Conservation (phyloP, 1,284 basidiomycete genomes). For the Pseudozyma pruni region DNA sequence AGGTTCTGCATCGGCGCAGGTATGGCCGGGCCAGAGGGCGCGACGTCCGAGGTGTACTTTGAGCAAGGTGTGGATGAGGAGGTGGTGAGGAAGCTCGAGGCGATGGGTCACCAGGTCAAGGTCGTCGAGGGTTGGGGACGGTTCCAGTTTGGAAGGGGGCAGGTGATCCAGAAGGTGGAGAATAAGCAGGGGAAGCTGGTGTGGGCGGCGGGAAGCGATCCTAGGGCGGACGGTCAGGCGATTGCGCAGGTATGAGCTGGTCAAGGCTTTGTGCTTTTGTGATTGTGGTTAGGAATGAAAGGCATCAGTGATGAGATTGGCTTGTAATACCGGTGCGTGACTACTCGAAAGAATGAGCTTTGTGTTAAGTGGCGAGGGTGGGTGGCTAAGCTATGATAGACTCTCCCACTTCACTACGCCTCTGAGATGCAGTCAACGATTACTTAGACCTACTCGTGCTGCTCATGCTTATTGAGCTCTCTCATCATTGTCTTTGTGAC, state of each 20-base stretch:
- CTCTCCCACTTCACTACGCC: no score
- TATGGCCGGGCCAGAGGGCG: slow-evolving; percentile 74
- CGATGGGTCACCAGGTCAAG: slow-evolving; percentile 86
- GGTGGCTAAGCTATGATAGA: no score
- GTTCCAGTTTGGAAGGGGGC: slow-evolving; percentile 87
- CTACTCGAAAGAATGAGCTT: no score
- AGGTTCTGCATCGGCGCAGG: slow-evolving; percentile 94
- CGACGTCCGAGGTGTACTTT: slow-evolving; percentile 84
- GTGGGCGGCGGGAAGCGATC: slow-evolving; percentile 49
- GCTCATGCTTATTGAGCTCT: no score
- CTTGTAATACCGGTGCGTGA: no score
- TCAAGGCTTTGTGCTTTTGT: no score
- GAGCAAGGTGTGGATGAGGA: slow-evolving; percentile 82
- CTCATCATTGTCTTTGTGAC: no score
- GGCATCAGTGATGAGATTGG: no score
- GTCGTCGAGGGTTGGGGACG: slow-evolving; percentile 74
- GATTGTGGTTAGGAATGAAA: background rate
- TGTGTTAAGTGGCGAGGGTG: no score
- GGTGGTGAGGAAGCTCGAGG: slow-evolving; percentile 69
- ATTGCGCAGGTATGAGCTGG: slow-evolving; percentile 82
- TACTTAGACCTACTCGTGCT: no score
- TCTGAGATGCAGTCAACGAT: no score
- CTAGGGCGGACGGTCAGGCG: slow-evolving; percentile 77
- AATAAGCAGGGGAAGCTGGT: slow-evolving; percentile 31
- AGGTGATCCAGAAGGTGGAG: slow-evolving; percentile 58